Base-by-base conservation (phyloP, 345 rosid species). In the Nasturtium officinale region DNA sequence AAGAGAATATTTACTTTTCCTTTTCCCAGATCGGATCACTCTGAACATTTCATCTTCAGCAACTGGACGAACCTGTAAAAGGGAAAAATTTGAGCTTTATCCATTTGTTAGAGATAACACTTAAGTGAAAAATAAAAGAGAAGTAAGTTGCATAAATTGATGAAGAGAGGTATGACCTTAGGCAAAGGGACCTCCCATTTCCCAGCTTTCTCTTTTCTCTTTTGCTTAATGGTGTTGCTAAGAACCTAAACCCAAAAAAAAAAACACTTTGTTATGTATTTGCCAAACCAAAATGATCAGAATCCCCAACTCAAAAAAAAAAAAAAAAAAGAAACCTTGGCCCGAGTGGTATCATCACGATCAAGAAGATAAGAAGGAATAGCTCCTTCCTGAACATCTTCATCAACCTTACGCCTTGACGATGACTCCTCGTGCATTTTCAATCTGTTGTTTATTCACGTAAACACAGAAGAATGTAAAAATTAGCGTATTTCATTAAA, bases 11-110 rank as follows among this genome's bases (percentile, higher is more conserved):
- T 80, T 81, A 94, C 98, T 89, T 74, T 84, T 94, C 38, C 97
- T 64, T 78, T 94, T 94, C 17, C 99, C 99, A 26, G 97, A 52
- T 64, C 97, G 82, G 70, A 94, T 53, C 63, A 94, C 97, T 85
- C 88, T 89, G 68, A 94, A 91, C 97, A 94, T 91, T 75, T 94
- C 99, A 78, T 95, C 99, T 79, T 95, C 99, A 15, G 99, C 99
- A 11, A 95, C 96, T 12, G 97, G 99, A 81, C 99, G 89, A 15
- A 91, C 98, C 98, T 95, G 82, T 30, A 84, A 59, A 48, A 42
- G 50, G 26, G 6, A 53, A 11, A 9, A 43, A 23, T 11, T 53
- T 20, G 5, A 55, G 37, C 13, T 30, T 30, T 32, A 18, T 0
- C 4, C 64, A 54, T 43, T 28, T 28, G 43, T 7, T 18, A 46